Evolutionary conservation across 148 eudicot genomes (phyloP), one percentile per base, ranked within the genome.

Genomic region (Vaccinium corymbosum): DNA sequence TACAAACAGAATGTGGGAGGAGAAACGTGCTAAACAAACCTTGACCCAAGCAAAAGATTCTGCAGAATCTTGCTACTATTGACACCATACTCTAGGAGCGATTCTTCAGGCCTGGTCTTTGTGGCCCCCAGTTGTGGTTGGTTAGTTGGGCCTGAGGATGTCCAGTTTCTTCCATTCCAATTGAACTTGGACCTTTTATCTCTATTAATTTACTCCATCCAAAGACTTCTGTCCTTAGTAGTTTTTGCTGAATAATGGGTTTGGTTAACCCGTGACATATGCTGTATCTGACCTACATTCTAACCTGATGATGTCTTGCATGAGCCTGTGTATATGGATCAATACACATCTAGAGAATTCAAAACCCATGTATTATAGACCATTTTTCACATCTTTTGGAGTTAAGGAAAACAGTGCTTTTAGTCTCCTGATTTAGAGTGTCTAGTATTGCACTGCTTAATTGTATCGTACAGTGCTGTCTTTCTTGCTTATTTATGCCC

Each of bases 271-370:
- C 72, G 25, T 25, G 72, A 66, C 16, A 14, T 13, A 66, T 66
- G 70, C 48, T 57, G 66, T n/a, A 11, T 11, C 49, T 80, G 50
- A 25, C 29, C 14, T 53, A 29, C 8, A 27, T 29, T 27, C 3
- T 53, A 19, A 46, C 25, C 49, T 38, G 70, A 57, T 35, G 78
- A 74, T 42, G 5, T 38, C 50, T 80, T 80, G 71, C 51, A 17
- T 17, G 51, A 27, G 72, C 53, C 22, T 20, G 20, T 59, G 14
- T 35, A 42, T 27, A 50, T 22, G 7, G 19, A 42, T 20, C 25
- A 22, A 50, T 77, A 50, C 79, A 80, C 71, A 80, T 59, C 53
- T 38, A 59, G 53, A 51, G 29, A 77, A 50, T 77, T 53, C 59
- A 77, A 51, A 77, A 50, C 80, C 38, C 19, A 50, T n/a, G 19